A percentile compares a stretch with the other conserved stretches of the same genome.
Conservation (phyloP, 495 filamentous ascomycete species). For the Pseudoneurospora amorphoporcata region DNA sequence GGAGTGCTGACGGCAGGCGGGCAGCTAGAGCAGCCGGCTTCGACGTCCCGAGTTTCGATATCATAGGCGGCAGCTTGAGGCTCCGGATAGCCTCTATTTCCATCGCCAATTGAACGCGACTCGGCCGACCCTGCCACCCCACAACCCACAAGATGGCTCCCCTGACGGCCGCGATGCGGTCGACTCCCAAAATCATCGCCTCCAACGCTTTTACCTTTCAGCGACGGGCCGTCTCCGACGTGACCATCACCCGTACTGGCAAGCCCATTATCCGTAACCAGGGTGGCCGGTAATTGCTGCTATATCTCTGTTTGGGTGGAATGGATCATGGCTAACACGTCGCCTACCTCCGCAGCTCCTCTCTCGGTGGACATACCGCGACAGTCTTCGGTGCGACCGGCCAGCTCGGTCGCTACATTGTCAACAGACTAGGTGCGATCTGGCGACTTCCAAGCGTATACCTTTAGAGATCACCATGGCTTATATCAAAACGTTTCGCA, state of each 20-base stretch:
- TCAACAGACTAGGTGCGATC: slow-evolving; percentile 75
- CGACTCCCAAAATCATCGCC: slow-evolving; percentile 22
- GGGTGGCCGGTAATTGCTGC: slow-evolving; percentile 62
- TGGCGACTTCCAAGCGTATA: not conserved
- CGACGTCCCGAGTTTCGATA: not conserved
- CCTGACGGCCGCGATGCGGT: slow-evolving; percentile 38
- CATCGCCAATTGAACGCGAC: slow-evolving; percentile 25
- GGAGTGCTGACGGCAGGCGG: not conserved
- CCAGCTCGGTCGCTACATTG: slow-evolving; percentile 93
- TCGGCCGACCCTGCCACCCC: slow-evolving; percentile 23
- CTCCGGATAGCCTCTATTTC: slow-evolving; percentile 11
- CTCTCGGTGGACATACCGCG: slow-evolving; percentile 70
- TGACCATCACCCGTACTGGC: slow-evolving; percentile 76
- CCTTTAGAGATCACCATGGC: slow-evolving; percentile 7
- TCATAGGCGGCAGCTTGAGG: slow-evolving; percentile 10
- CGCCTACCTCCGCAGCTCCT: slow-evolving; percentile 11
- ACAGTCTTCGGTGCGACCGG: slow-evolving; percentile 98
- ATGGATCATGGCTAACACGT: slow-evolving; percentile 7
- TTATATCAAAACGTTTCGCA: slow-evolving; percentile 36
- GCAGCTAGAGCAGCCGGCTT: not conserved
- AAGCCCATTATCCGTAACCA: slow-evolving; percentile 74
- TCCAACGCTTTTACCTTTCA: slow-evolving; percentile 16
- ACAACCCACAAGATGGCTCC: slow-evolving; percentile 35
- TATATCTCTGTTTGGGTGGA: slow-evolving; percentile 11
- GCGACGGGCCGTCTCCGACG: slow-evolving; percentile 57